phyloP scores from a whole-genome alignment of 108 stramenopile species.

The Cyclotella atomus region DNA sequence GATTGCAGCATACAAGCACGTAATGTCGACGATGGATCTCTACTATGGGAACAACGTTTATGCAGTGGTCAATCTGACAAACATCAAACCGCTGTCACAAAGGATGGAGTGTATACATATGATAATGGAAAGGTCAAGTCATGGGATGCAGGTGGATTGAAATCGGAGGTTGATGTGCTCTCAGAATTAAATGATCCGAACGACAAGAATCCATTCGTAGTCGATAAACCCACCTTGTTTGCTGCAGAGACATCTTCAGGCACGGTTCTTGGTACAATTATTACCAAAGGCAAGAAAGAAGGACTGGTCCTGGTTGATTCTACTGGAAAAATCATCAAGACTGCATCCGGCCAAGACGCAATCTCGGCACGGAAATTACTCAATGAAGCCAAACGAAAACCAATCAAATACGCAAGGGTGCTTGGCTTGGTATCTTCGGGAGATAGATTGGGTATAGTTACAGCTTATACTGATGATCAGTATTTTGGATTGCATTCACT shows the following conservation, averaged over 20 bases:
- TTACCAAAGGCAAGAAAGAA: background rate
- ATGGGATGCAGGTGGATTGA: background rate
- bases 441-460: background rate
- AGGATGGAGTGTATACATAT: background rate
- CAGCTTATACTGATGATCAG: background rate
- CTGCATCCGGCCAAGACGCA: background rate
- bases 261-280: background rate
- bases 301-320: background rate
- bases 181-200: background rate
- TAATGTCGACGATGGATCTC: background rate
- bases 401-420: background rate
- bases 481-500: background rate
- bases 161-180: background rate
- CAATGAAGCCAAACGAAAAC: slow-evolving; percentile 2
- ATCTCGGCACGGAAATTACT: slow-evolving; percentile 4
- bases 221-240: background rate
- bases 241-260: background rate
- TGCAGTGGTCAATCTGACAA: background rate
- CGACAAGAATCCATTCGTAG: background rate
- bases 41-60: background rate
- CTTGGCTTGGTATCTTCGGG: background rate
- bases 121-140: background rate
- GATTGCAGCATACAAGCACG: background rate
- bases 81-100: background rate
- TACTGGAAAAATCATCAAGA: background rate